Conservation (phyloP, 116 monocot genomes). For the Posidonia oceanica region DNA sequence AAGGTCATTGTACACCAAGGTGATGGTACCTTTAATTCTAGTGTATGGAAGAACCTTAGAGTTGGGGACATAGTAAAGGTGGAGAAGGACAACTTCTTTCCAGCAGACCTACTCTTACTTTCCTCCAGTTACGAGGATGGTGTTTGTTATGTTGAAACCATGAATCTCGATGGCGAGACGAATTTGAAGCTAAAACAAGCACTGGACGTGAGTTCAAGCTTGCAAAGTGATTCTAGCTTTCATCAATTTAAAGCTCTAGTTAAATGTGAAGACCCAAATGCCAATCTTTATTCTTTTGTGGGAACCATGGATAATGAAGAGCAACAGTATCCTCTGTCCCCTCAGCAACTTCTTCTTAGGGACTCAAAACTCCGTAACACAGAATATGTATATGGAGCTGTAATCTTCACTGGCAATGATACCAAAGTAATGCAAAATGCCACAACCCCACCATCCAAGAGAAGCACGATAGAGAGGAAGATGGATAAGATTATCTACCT, state of each 20-base stretch:
- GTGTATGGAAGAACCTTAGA: slow-evolving; percentile 50
- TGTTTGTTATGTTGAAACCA: slow-evolving; percentile 82
- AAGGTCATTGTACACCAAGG: slow-evolving; percentile 50
- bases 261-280: slow-evolving; percentile 79
- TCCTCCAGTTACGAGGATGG: slow-evolving; percentile 78
- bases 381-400: slow-evolving; percentile 56
- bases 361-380: slow-evolving; percentile 82
- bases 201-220: slow-evolving; percentile 42
- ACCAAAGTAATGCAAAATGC: slow-evolving; percentile 90
- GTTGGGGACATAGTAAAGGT: slow-evolving; percentile 85
- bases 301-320: slow-evolving; percentile 54
- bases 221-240: slow-evolving; percentile 46
- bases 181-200: slow-evolving; percentile 81
- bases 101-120: slow-evolving; percentile 66
- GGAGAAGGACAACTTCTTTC: slow-evolving; percentile 72
- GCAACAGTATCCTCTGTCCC: slow-evolving; percentile 54
- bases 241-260: slow-evolving; percentile 37
- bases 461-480: slow-evolving; percentile 62
- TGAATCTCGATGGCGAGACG: slow-evolving; percentile 88
- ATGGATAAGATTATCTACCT: slow-evolving; percentile 82
- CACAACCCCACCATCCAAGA: slow-evolving; percentile 67
- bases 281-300: slow-evolving; percentile 68
- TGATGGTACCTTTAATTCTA: slow-evolving; percentile 37
- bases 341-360: slow-evolving; percentile 70
- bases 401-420: slow-evolving; percentile 71